phyloP scores from a whole-genome alignment of 2,329 filamentous ascomycete species.

The Phyllosticta ampelicida region DNA sequence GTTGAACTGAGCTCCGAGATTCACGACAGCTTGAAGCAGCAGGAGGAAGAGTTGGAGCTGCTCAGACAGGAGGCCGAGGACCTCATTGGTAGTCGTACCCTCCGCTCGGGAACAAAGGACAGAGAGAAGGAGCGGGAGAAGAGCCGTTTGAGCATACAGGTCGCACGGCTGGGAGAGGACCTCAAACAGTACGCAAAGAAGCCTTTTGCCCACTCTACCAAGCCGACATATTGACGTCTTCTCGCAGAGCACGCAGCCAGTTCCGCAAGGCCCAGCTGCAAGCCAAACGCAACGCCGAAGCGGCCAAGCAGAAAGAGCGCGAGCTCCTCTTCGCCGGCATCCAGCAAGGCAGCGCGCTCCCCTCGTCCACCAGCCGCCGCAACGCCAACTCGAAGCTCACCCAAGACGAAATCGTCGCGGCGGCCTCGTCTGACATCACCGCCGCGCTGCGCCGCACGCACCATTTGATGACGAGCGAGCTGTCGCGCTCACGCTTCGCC shows the following conservation, averaged over 20 bases:
- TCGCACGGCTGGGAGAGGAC: constrained; percentile 58
- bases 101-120: constrained; percentile 31
- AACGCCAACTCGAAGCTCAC: constrained; percentile 43
- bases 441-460: constrained; percentile 75
- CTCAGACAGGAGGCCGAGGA: constrained; percentile 69
- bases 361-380: constrained; percentile 24
- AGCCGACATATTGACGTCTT: constrained; percentile 1
- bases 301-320: constrained; percentile 65
- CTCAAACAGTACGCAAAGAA: constrained; percentile 53
- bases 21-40: constrained; percentile 61
- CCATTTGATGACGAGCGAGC: constrained; percentile 72
- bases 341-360: constrained; percentile 31
- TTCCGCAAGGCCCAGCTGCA: constrained; percentile 76
- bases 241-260: constrained; percentile 45
- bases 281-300: constrained; percentile 64
- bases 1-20: constrained; percentile 73
- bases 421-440: constrained; percentile 75
- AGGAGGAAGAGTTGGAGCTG: constrained; percentile 75
- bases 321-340: constrained; percentile 62
- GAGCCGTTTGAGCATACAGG: constrained; percentile 54
- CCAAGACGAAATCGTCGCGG: constrained; percentile 61
- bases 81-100: constrained; percentile 36
- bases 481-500: constrained; percentile 79
- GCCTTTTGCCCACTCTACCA: constrained; percentile 26
- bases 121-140: constrained; percentile 51